These are phyloP conservation scores for Juglanconis juglandina DNA, from an alignment of 2,329 filamentous ascomycete genomes.

Conservation along the genomic window DNA sequence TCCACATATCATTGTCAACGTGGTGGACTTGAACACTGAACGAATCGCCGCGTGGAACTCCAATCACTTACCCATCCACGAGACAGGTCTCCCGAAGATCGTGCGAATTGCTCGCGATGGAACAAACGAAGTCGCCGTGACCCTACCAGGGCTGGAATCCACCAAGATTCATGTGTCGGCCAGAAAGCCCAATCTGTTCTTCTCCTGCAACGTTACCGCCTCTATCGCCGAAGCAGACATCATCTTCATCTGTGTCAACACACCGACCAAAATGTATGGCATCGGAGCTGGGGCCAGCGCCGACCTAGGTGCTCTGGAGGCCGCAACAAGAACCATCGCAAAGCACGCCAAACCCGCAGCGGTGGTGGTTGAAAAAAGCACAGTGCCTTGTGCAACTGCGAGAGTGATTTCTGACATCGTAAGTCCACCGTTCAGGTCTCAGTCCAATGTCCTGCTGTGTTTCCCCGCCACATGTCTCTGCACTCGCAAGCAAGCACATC, in stretches of 20 bases:
- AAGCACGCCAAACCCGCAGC: slow-evolving; percentile 48
- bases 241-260: slow-evolving; percentile 62
- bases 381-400: slow-evolving; percentile 59
- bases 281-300: slow-evolving; percentile 54
- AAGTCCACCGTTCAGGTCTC: slow-evolving; percentile 21
- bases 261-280: slow-evolving; percentile 57
- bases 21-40: slow-evolving; percentile 53
- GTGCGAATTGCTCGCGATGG: slow-evolving; percentile 45
- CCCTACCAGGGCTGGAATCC: slow-evolving; percentile 20
- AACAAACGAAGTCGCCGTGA: slow-evolving; percentile 25
- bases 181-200: slow-evolving; percentile 53
- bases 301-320: slow-evolving; percentile 55
- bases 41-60: slow-evolving; percentile 58
- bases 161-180: slow-evolving; percentile 24
- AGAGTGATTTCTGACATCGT: slow-evolving; percentile 55
- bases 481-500: background rate
- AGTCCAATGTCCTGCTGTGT: background rate
- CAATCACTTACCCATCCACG: slow-evolving; percentile 55
- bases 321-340: slow-evolving; percentile 52
- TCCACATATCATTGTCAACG: slow-evolving; percentile 53
- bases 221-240: slow-evolving; percentile 55
- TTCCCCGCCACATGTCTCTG: background rate
- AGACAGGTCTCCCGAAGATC: slow-evolving; percentile 53
- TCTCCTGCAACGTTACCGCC: slow-evolving; percentile 51
- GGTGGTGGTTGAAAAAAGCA: slow-evolving; percentile 64